A percentile compares a stretch with the other conserved stretches of the same genome.
Conservation (phyloP, 441 rosid genomes). For the Populus hybrid region DNA sequence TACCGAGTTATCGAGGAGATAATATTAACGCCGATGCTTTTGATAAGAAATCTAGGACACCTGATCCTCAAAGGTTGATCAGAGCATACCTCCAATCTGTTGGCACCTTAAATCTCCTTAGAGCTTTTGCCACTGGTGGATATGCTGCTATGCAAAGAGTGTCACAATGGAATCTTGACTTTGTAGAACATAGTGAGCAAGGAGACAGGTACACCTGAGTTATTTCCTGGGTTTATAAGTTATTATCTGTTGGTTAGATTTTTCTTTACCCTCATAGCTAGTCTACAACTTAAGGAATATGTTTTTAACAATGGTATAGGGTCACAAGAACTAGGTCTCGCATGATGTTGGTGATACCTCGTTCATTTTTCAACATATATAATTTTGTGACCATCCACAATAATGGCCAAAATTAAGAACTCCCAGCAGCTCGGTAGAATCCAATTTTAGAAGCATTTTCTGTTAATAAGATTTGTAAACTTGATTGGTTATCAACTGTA, state of each 20-base stretch:
- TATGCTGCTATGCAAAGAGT: slow-evolving; percentile 66
- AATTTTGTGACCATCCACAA: background rate
- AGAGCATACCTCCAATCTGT: slow-evolving; percentile 57
- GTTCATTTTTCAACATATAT: background rate
- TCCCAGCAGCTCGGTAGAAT: background rate
- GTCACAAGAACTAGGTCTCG: background rate
- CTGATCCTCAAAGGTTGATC: slow-evolving; percentile 60
- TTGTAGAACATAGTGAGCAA: slow-evolving; percentile 48
- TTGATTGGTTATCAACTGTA: background rate
- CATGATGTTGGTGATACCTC: background rate
- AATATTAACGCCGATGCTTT: slow-evolving; percentile 77
- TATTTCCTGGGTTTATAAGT: background rate
- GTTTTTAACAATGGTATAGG: background rate
- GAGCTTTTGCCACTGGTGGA: slow-evolving; percentile 61
- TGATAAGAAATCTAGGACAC: slow-evolving; percentile 62
- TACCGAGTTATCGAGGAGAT: slow-evolving; percentile 82
- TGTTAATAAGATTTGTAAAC: background rate
- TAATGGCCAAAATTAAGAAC: background rate
- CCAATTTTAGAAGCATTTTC: background rate
- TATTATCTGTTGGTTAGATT: background rate
- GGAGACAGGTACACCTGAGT: slow-evolving; percentile 41
- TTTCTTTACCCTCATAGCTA: background rate
- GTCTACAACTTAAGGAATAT: background rate
- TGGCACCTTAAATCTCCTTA: slow-evolving; percentile 51
- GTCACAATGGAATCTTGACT: slow-evolving; percentile 58